Percentiles rank a stretch among this genome's conserved stretches.
Evolutionary conservation across 768 basidiomycete species (phyloP).

Genomic region (Tylopilus subfusipes): DNA sequence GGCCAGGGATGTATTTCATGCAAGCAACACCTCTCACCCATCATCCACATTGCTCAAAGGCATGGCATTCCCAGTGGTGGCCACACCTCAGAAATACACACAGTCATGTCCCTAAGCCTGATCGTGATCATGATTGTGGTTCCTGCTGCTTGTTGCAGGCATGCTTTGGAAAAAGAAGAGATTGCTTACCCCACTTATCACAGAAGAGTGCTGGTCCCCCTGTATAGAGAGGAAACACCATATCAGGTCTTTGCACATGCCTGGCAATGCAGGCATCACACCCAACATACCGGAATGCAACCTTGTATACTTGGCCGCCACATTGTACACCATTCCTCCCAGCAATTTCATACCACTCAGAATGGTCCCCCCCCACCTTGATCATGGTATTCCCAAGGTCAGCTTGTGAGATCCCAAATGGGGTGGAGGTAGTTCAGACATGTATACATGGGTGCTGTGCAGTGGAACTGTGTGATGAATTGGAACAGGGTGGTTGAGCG

Average conservation of each 20-base stretch:
- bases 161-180: constrained; percentile 56
- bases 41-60: constrained; percentile 14
- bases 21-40: constrained; percentile 1
- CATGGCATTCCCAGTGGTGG: constrained; percentile 6
- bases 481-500: constrained; percentile 31
- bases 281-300: constrained; percentile 21
- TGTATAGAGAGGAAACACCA: constrained; percentile 19
- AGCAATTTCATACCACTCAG: constrained; percentile 60
- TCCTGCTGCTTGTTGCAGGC: constrained; percentile 22
- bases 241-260: background rate
- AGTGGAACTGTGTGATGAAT: constrained; percentile 15
- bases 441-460: constrained; percentile 22
- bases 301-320: constrained; percentile 41
- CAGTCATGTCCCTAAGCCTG: constrained; percentile 3
- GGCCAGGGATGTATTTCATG: constrained; percentile 15
- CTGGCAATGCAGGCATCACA: constrained; percentile 10
- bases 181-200: constrained; percentile 30
- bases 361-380: constrained; percentile 55
- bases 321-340: constrained; percentile 44
- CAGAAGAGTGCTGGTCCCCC: constrained; percentile 23
- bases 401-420: constrained; percentile 41
- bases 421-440: constrained; percentile 18
- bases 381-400: constrained; percentile 55
- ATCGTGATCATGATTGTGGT: constrained; percentile 13
- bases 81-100: constrained; percentile 12